phyloP scores from a whole-genome alignment of 2,329 filamentous ascomycete species.

The Paracorniculantispora psalliotae region DNA sequence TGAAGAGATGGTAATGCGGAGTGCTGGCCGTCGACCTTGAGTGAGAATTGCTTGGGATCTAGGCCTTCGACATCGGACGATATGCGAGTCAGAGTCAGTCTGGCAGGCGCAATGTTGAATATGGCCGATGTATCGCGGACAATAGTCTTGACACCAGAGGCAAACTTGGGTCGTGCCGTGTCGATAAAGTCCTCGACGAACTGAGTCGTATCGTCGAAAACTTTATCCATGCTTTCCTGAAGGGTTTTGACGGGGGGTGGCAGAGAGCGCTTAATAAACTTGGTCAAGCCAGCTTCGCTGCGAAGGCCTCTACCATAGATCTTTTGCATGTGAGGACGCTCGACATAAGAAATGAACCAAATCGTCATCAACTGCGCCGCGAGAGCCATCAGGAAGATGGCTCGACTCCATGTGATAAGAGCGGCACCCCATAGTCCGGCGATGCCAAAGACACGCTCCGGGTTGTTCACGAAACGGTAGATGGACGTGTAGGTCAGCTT shows the following conservation, averaged over 20 bases:
- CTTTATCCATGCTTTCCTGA: slow-evolving; percentile 81
- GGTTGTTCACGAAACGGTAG: slow-evolving; percentile 97
- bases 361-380: slow-evolving; percentile 81
- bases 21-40: slow-evolving; percentile 66
- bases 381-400: slow-evolving; percentile 82
- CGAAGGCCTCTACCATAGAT: slow-evolving; percentile 83
- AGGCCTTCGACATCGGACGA: slow-evolving; percentile 75
- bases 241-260: slow-evolving; percentile 78
- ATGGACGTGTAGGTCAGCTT: slow-evolving; percentile 94
- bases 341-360: slow-evolving; percentile 85
- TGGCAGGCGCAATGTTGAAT: slow-evolving; percentile 84
- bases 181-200: slow-evolving; percentile 91
- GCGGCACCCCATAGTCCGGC: slow-evolving; percentile 95
- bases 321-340: slow-evolving; percentile 97
- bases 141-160: slow-evolving; percentile 79
- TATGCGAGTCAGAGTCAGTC: slow-evolving; percentile 75
- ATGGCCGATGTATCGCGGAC: slow-evolving; percentile 82
- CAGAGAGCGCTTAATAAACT: slow-evolving; percentile 81
- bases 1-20: slow-evolving; percentile 44
- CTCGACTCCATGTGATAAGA: slow-evolving; percentile 83
- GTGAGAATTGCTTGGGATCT: slow-evolving; percentile 72
- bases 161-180: slow-evolving; percentile 75
- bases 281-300: slow-evolving; percentile 83
- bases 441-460: slow-evolving; percentile 86
- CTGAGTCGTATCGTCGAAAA: slow-evolving; percentile 79